A percentile compares a stretch with the other conserved stretches of the same genome.
Evolutionary conservation across 164 flowering plant genomes (phyloP).

Genomic region (Berberis thunbergii): DNA sequence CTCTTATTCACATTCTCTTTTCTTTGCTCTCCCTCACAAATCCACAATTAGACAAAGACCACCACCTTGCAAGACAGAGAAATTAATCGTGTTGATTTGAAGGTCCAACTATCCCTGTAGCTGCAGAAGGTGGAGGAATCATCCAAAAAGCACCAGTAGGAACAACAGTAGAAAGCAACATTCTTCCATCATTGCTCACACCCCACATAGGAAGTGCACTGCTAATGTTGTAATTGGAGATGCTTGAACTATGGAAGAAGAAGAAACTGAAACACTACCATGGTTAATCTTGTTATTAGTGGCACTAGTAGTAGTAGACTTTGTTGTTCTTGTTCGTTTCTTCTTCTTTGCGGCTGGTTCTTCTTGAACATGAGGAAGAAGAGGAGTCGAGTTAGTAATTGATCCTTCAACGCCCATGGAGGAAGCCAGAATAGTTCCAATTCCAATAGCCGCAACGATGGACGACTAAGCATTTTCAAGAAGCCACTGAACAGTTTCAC

Average conservation of each 20-base stretch:
- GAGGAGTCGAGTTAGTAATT: slow-evolving; percentile 26
- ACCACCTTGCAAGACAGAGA: slow-evolving; percentile 21
- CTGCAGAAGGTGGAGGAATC: slow-evolving; percentile 28
- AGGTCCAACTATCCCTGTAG: slow-evolving; percentile 14
- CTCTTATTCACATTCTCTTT: too few relatives aligned
- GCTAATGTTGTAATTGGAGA: slow-evolving; percentile 17
- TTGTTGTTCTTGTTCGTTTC: not conserved
- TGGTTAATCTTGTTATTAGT: too few relatives aligned
- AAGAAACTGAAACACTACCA: too few relatives aligned
- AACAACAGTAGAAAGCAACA: slow-evolving; percentile 24
- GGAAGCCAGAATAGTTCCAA: slow-evolving; percentile 74
- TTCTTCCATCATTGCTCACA: slow-evolving; percentile 16
- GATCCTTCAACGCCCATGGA: slow-evolving; percentile 40
- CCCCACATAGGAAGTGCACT: slow-evolving; percentile 53
- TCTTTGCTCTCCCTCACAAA: too few relatives aligned
- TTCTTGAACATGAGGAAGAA: slow-evolving; percentile 4
- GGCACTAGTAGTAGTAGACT: too few relatives aligned
- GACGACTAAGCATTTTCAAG: slow-evolving; percentile 69
- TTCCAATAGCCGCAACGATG: slow-evolving; percentile 76
- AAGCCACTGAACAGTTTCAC: slow-evolving; percentile 71
- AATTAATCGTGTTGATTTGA: slow-evolving; percentile 28
- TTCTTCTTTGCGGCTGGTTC: slow-evolving; percentile 5
- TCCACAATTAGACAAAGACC: not conserved
- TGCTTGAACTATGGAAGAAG: not conserved
- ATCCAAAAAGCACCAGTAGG: slow-evolving; percentile 30